Percentiles rank a stretch among this genome's conserved stretches.
Evolutionary conservation across 495 filamentous ascomycete genomes (phyloP).

Genomic region (Penicillium atrosanguineum): DNA sequence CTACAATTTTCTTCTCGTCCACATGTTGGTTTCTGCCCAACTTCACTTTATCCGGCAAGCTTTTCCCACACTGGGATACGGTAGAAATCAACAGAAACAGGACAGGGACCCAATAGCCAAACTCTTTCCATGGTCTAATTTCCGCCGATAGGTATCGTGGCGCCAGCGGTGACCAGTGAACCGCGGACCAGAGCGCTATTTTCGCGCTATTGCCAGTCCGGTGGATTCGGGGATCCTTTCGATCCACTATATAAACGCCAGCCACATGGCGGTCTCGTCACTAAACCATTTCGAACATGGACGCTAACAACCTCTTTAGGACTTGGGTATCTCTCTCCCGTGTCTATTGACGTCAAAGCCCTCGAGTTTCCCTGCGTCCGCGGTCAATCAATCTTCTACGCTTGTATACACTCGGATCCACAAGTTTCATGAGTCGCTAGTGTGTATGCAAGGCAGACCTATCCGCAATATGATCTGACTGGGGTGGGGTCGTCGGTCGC

Average conservation of each 20-base stretch:
- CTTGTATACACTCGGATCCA: neutral
- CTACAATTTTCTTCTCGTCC: neutral
- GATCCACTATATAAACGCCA: conserved; percentile 3
- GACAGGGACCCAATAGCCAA: neutral
- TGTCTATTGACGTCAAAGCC: neutral
- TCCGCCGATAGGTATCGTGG: neutral
- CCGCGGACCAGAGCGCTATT: conserved; percentile 1
- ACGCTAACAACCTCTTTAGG: neutral
- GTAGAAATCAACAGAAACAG: neutral
- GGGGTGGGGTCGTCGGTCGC: neutral
- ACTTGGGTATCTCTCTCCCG: neutral
- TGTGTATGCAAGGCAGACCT: neutral
- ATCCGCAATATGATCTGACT: neutral
- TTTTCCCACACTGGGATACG: neutral
- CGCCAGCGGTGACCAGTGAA: neutral
- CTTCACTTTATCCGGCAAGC: neutral
- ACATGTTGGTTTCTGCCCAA: neutral
- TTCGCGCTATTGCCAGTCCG: conserved; percentile 10
- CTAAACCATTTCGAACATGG: neutral
- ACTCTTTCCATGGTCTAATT: neutral
- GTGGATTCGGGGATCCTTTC: conserved; percentile 2
- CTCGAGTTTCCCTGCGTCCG: neutral
- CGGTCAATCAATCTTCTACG: neutral
- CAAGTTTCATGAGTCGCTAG: no score
- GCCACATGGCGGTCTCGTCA: neutral